phyloP scores from a whole-genome alignment of 2,329 filamentous ascomycete genomes.

The Penicillium sp. region DNA sequence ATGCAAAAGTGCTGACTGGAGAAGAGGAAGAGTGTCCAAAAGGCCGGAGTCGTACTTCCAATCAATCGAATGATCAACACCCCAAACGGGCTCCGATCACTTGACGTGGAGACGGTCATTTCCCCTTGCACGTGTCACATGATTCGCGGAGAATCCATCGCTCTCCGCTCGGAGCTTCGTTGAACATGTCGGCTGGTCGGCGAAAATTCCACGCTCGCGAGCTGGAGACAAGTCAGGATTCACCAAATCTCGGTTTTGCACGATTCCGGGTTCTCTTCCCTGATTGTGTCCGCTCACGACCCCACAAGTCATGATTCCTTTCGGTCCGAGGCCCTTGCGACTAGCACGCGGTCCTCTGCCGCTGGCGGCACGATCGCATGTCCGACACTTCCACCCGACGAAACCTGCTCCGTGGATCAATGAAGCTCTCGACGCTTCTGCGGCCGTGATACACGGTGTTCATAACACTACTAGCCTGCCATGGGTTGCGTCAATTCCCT shows the following conservation, averaged over 20 bases:
- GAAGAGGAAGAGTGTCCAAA: not conserved
- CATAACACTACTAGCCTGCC: constrained; percentile 45
- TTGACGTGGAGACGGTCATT: constrained; percentile 17
- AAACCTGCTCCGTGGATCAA: constrained; percentile 39
- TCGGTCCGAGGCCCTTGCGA: constrained; percentile 6
- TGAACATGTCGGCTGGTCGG: not conserved
- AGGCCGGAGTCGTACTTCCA: not conserved
- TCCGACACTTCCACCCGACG: constrained; percentile 49
- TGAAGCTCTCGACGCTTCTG: constrained; percentile 39
- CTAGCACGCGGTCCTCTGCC: not conserved
- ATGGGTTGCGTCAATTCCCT: constrained; percentile 51
- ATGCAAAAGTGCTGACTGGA: not conserved
- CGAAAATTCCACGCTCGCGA: not conserved
- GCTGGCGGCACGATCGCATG: constrained; percentile 17
- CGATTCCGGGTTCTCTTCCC: not conserved
- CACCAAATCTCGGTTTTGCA: not conserved
- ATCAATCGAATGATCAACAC: too few species aligned
- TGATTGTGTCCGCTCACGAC: not conserved
- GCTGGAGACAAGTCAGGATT: not conserved
- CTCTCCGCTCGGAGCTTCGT: constrained; percentile 3
- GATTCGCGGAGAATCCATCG: constrained; percentile 7
- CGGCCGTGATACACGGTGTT: constrained; percentile 46
- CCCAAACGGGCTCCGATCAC: constrained; percentile 5
- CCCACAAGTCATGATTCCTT: constrained; percentile 9
- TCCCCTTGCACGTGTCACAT: constrained; percentile 19